Base-by-base conservation (phyloP, 805 yeast genomes). In the Tetrapisispora fleetii region DNA sequence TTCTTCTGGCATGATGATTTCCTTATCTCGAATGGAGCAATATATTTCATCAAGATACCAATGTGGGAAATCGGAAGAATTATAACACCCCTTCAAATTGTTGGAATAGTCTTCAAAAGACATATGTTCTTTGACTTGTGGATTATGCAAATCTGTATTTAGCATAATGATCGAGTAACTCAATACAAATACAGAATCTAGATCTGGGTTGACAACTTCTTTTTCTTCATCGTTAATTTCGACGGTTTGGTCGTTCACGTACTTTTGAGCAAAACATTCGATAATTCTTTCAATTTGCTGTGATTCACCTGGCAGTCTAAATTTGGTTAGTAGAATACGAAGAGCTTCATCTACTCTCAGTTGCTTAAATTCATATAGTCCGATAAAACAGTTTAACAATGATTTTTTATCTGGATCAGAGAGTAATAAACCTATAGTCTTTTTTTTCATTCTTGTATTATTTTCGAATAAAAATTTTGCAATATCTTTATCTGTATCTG, bases 1-100 rank as follows among this genome's bases (percentile, higher is more conserved):
- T 59, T 93, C 99, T 59, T 93, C 98, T 0, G 99, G 98, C 90
- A 95, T 86, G 44, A 93, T 87, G 53, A 93, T 93, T 65, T 93
- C 99, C 46, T 84, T 78, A 48, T 83, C 86, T 52, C 79, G 76
- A 48, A 93, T 90, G 1, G 95, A 84, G 24, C 76, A 69, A 65
- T 85, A 93, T 24, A 91, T 88, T 53, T 78, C 84, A 51, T 82
- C 80, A 52, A 91, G 71, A 60, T 88, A 91, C 85, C 95, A 89
- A 22, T 74, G 75, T 3, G 95, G 91, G 69, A 85, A 90, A 65
- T 90, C 93, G 36, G 76, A 74, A 1, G 40, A 28, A 19, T 78
- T 78, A 54, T 81, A 82, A 24, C 88, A 84, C 7, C 95, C 95
- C 53, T 86, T 75, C 52, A 93, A 70, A 59, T 91, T 91, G 54